Evolutionary conservation across 2,329 filamentous ascomycete species (phyloP), one percentile per base, ranked within the genome.

Genomic region (Fusarium albosuccineum): DNA sequence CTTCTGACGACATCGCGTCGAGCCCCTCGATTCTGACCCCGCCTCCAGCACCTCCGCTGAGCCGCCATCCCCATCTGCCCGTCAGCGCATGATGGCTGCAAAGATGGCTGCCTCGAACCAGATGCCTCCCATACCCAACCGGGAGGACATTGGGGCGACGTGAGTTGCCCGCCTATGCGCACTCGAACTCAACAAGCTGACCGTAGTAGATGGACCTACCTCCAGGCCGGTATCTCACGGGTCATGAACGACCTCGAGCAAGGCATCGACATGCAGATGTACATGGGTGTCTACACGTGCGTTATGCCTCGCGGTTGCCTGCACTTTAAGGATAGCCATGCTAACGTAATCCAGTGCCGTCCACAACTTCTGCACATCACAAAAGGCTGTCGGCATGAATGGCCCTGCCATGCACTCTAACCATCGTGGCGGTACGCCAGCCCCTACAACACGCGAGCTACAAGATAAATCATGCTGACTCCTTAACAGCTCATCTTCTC

Each of bases 291-390:
- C 63, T 98, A 98, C 82, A 97, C 95, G 91, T 93, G 77, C 53
- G 73, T 72, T 36, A 55, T 57, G 22, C 17, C 42, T 9, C n/a
- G n/a, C 45, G 16, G 16, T 29, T 40, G 44, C 7, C n/a, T 26
- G 4, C 37, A 5, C 6, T 11, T 42, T 37, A 40, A 34, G 17
- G 26, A 41, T 36, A 22, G 52, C 29, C 5, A 54, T 54, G 41
- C 81, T 87, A 70, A 87, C 74, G 17, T 39, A 45, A 45, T 50
- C 57, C 77, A 94, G 86, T 54, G 94, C 94, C 64, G 96, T 99
- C 50, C 96, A 99, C 82, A 97, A 99, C 83, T 99, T 99, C 80
- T 99, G 96, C 80, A 99, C 96, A 58, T 97, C 96, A 26, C 96
- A 98, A 79, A 98, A 98, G 79, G 93, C 93, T 1, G 89, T 94